These are phyloP conservation scores for Dispira parvispora DNA, from an alignment of 192 early-diverging fungal species.

Conservation along the genomic window DNA sequence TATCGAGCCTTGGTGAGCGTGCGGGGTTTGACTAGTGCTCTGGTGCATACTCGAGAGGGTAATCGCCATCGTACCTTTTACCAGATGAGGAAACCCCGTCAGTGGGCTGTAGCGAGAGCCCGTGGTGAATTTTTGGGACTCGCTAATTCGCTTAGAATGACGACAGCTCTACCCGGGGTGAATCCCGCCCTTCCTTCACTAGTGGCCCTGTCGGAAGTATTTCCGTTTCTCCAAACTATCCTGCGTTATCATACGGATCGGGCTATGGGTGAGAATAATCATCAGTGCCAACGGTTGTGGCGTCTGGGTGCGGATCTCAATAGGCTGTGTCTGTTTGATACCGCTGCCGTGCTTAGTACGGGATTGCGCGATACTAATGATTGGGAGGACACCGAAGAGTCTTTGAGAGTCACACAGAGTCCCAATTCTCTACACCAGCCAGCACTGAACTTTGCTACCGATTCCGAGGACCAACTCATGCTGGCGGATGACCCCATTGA, in stretches of 20 bases:
- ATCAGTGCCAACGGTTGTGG: not conserved
- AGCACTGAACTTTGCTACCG: too few relatives aligned
- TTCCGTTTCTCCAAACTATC: constrained; percentile 6
- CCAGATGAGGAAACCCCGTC: constrained; percentile 1
- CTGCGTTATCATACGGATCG: not conserved
- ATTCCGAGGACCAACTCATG: too few relatives aligned
- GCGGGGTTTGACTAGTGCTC: constrained; percentile 3
- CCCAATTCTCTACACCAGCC: too few relatives aligned
- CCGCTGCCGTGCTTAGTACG: not conserved
- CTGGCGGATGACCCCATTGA: too few relatives aligned
- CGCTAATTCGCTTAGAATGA: too few relatives aligned
- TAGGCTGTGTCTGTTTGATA: not conserved
- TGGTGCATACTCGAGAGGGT: not conserved
- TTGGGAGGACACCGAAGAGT: not conserved
- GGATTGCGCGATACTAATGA: not conserved
- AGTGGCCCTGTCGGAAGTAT: not conserved
- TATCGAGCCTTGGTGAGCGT: constrained; percentile 4
- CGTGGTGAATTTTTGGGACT: not conserved
- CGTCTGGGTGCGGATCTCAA: constrained; percentile 1
- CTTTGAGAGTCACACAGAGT: too few relatives aligned
- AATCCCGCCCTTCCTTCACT: too few relatives aligned
- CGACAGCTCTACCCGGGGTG: too few relatives aligned
- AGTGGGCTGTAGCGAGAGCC: not conserved
- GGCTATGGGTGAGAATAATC: too few relatives aligned
- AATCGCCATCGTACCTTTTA: not conserved